Evolutionary conservation across 768 basidiomycete genomes (phyloP).

Genomic region (Leucosporidium creatinivorum): DNA sequence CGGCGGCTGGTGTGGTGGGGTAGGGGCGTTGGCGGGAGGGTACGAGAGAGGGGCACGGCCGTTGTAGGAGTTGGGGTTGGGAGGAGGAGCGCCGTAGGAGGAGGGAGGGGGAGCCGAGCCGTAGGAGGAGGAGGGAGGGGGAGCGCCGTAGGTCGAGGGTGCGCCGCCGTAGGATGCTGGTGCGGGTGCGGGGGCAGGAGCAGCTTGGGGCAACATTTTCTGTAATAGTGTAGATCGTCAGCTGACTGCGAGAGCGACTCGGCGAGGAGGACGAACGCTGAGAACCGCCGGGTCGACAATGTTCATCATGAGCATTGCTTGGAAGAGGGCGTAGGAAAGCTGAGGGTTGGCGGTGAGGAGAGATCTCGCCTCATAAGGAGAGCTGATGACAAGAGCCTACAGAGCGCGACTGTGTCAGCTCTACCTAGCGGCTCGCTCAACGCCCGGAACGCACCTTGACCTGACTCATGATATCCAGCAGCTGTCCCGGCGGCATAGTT

Average conservation of each 20-base stretch:
- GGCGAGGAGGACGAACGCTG: conserved; percentile 48
- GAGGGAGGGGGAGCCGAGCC: conserved; percentile 13
- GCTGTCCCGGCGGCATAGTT: conserved; percentile 68
- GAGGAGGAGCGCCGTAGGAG: conserved; percentile 14
- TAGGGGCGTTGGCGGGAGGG: conserved; percentile 36
- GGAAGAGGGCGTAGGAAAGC: conserved; percentile 91
- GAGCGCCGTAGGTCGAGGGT: conserved; percentile 5
- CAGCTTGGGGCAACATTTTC: conserved; percentile 43
- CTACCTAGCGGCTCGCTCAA: not conserved
- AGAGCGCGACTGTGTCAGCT: not conserved
- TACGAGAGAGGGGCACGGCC: conserved; percentile 39
- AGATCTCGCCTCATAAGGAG: conserved; percentile 78
- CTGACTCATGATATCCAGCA: conserved; percentile 90
- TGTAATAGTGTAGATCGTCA: conserved; percentile 31
- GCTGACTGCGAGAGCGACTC: not conserved
- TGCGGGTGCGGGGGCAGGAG: conserved; percentile 20
- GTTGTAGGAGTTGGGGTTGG: conserved; percentile 34
- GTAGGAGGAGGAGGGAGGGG: conserved; percentile 8
- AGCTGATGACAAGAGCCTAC: conserved; percentile 83
- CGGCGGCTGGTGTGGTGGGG: conserved; percentile 19
- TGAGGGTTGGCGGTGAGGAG: conserved; percentile 80
- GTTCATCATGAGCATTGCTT: conserved; percentile 83
- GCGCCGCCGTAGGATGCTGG: conserved; percentile 21
- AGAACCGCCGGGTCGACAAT: conserved; percentile 83
- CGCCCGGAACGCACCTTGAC: conserved; percentile 69